Base-by-base conservation (phyloP, 2,329 filamentous ascomycete species). In the Sporothrix pallida region DNA sequence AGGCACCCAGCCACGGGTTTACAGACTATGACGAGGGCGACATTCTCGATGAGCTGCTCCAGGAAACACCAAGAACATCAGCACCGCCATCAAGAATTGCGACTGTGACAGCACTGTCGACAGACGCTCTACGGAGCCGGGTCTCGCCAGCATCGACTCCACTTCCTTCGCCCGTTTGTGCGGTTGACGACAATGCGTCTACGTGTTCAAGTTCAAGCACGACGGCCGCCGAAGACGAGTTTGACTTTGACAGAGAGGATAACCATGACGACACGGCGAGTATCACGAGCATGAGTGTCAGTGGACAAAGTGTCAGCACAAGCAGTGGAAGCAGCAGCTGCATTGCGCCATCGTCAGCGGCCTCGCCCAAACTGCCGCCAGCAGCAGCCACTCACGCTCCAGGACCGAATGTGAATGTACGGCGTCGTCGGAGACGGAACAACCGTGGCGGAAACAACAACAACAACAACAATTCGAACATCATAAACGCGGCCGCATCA, bases 41-140 rank as follows among this genome's bases (percentile, higher is more conserved):
- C 42, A 74, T 74, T n/a, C 63, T 74, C 15, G 73, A 74, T 37
- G 70, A 69, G 31, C 70, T 74, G 63, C 62, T 74, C 0, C 70
- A 70, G 26, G 73, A 54, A 13, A 13, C 73, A 65, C 42, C 60
- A 7, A 37, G 17, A 44, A 17, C 31, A 15, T 15, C 46, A 42
- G 17, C 48, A 8, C 17, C 44, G 48, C 46, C 48, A n/a, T 17
- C 67, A 37, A 37, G 56, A 37, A 60, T n/a, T 8, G 56, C 56
- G 3, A 60, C 56, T 17, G 56, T 37, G 23, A 37, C 56, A 13
- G 26, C 56, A 12, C 56, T 60, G 2, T 37, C 56, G 13, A 60
- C 56, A 8, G 56, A 60, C 8, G 56, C 56, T 15, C 15, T 60
- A 3, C 9, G 20, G 37, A 26, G 17, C 23, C 3, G 37, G 2